These are phyloP conservation scores for Coemansia brasiliensis DNA, from an alignment of 192 early-diverging fungal genomes.

Conservation along the genomic window DNA sequence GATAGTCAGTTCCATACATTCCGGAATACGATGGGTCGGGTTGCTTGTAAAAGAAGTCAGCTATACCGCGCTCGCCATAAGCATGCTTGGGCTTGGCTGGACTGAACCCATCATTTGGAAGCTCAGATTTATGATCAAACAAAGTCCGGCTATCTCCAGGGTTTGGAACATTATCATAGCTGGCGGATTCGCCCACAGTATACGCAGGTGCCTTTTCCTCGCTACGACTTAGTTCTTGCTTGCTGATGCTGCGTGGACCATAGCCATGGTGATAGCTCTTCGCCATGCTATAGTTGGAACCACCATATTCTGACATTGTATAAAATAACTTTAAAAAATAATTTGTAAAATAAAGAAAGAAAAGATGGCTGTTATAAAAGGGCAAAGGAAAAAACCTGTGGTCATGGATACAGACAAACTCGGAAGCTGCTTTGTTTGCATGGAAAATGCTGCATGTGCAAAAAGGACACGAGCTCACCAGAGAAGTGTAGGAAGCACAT, in stretches of 20 bases:
- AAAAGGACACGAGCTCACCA: no score
- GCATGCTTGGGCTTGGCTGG: no score
- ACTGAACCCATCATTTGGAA: no score
- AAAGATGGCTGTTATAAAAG: background rate
- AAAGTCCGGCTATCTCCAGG: conserved; percentile 13
- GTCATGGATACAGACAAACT: no score
- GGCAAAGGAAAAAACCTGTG: conserved; percentile 1
- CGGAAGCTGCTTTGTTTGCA: no score
- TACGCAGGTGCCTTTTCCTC: conserved; percentile 7
- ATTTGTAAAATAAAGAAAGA: conserved; percentile 10
- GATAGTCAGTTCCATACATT: conserved; percentile 37
- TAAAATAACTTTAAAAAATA: background rate
- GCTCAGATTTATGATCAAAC: background rate
- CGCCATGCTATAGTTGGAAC: background rate
- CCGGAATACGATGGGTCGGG: conserved; percentile 35
- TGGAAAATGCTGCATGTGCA: no score
- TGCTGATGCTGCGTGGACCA: background rate
- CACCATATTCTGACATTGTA: conserved; percentile 12
- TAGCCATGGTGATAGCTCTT: conserved; percentile 6
- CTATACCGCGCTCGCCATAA: conserved; percentile 14
- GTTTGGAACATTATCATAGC: conserved; percentile 15
- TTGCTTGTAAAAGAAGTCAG: conserved; percentile 47
- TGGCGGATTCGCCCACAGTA: conserved; percentile 23
- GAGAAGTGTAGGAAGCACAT: no score
- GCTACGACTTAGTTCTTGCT: background rate